Evolutionary conservation across 306 rosid genomes (phyloP).

Genomic region (Luffa aegyptiaca): DNA sequence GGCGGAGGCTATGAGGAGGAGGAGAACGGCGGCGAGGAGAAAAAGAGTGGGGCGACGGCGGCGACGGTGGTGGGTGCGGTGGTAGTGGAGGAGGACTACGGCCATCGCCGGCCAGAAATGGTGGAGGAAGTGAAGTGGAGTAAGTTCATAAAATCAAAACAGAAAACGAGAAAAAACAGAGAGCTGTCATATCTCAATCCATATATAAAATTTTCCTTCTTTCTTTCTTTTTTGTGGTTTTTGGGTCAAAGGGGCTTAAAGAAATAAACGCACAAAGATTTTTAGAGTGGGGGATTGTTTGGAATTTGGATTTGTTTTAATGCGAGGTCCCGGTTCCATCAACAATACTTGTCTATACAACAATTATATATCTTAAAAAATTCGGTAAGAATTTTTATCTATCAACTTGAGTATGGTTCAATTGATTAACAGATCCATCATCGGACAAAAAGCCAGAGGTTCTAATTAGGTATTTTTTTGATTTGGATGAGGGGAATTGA

Average conservation of each 20-base stretch:
- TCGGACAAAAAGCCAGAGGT: too few relatives aligned
- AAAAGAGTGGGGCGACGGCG: background rate
- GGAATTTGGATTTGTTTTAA: background rate
- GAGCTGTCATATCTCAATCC: slow-evolving; percentile 8
- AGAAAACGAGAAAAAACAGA: background rate
- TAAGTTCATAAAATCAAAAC: slow-evolving; percentile 3
- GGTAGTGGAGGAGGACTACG: background rate
- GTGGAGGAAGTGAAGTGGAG: background rate
- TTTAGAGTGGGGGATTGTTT: background rate
- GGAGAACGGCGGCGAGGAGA: background rate
- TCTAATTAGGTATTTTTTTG: too few relatives aligned
- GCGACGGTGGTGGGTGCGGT: background rate
- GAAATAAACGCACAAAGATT: background rate
- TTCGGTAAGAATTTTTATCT: too few relatives aligned
- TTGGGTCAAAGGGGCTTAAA: background rate
- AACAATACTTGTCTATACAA: too few relatives aligned
- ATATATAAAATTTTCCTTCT: background rate
- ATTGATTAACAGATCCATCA: too few relatives aligned
- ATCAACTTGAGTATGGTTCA: too few relatives aligned
- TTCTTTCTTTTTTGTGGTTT: background rate
- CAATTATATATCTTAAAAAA: too few relatives aligned
- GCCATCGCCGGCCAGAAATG: slow-evolving; percentile 8
- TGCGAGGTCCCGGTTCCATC: background rate
- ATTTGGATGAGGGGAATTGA: background rate
- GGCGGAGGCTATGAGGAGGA: background rate